These are phyloP conservation scores for Aspergillus cejpii DNA, from an alignment of 2,329 filamentous ascomycete genomes.

Conservation along the genomic window DNA sequence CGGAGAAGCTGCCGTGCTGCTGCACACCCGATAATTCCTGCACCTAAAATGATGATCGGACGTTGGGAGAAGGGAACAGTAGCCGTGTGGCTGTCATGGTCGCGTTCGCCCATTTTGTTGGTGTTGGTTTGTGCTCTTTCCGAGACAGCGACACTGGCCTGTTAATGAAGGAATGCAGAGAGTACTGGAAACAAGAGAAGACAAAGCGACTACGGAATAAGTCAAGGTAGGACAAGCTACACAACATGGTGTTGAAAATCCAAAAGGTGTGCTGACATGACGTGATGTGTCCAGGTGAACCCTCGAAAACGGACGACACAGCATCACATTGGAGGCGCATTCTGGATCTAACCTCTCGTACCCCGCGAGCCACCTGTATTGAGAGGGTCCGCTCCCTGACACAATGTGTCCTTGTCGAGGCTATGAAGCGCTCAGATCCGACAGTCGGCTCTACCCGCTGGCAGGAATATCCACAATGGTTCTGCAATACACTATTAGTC, in stretches of 20 bases:
- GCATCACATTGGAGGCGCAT: background rate
- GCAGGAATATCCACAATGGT: constrained; percentile 1
- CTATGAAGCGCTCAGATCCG: constrained; percentile 12
- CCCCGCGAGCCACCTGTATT: background rate
- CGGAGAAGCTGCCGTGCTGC: constrained; percentile 31
- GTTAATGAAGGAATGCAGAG: no score
- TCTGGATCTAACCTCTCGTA: background rate
- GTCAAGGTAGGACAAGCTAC: no score
- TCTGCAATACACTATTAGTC: background rate
- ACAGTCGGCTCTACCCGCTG: constrained; percentile 10
- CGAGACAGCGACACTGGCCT: no score
- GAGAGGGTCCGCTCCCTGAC: background rate
- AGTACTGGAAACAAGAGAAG: background rate
- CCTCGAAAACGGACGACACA: background rate
- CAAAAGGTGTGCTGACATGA: background rate
- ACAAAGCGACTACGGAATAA: no score
- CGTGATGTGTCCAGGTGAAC: background rate
- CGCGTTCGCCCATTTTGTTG: constrained; percentile 20
- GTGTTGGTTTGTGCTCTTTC: no score
- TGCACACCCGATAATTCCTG: constrained; percentile 38
- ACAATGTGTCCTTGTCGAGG: constrained; percentile 1
- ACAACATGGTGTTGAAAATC: no score
- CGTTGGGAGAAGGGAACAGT: constrained; percentile 29
- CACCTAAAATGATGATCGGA: constrained; percentile 34
- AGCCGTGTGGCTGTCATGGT: constrained; percentile 18